phyloP scores from a whole-genome alignment of 192 early-diverging fungal species.

The Lobosporangium transversale region DNA sequence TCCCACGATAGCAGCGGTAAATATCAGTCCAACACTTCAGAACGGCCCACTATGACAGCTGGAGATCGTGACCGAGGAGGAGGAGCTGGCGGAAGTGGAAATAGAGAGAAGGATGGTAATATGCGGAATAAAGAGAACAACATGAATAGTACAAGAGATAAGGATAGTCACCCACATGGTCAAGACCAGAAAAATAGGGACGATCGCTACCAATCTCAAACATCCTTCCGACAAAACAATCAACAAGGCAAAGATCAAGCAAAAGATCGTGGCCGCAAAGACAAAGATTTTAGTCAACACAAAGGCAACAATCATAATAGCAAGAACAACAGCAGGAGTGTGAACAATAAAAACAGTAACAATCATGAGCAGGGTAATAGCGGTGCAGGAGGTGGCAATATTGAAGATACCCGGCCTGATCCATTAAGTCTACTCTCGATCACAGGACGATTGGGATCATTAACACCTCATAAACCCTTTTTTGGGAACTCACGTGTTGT shows the following conservation, averaged over 20 bases:
- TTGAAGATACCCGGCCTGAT: conserved; percentile 13
- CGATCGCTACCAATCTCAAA: conserved; percentile 4
- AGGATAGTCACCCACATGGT: conserved; percentile 12
- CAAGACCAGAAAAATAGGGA: conserved; percentile 18
- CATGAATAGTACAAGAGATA: background rate
- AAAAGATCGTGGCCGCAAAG: conserved; percentile 5
- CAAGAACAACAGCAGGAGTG: too few relatives aligned
- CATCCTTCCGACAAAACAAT: conserved; percentile 3
- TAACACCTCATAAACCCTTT: conserved; percentile 57
- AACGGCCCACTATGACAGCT: background rate
- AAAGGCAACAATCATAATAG: too few relatives aligned
- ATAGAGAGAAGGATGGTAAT: conserved; percentile 8
- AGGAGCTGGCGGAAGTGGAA: background rate
- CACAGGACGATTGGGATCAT: conserved; percentile 34
- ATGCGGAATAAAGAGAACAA: background rate
- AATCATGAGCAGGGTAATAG: conserved; percentile 1
- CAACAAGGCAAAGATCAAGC: conserved; percentile 15
- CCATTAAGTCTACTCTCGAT: conserved; percentile 38
- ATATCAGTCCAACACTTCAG: background rate
- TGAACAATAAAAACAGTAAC: background rate
- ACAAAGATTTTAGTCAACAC: too few relatives aligned
- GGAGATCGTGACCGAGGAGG: background rate
- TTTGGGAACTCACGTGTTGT: conserved; percentile 80
- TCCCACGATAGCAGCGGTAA: background rate
- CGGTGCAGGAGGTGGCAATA: background rate